Conservation (phyloP, 495 filamentous ascomycete species). For the Annulohypoxylon bovei region DNA sequence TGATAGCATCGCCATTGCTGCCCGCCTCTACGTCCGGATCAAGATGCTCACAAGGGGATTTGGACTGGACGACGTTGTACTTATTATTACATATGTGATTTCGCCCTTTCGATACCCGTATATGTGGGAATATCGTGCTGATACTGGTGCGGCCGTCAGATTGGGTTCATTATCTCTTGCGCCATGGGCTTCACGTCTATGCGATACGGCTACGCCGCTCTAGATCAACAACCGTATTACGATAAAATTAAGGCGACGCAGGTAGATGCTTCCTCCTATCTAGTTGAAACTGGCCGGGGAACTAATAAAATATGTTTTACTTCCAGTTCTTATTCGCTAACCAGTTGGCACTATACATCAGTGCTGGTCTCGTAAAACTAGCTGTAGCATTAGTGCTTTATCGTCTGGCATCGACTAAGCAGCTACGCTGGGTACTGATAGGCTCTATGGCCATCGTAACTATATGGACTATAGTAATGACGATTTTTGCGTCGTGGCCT, state of each 20-base stretch:
- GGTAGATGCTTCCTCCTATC: constrained; percentile 7
- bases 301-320: neutral
- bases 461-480: constrained; percentile 44
- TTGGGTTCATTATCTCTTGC: constrained; percentile 42
- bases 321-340: constrained; percentile 43
- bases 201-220: constrained; percentile 43
- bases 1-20: constrained; percentile 30
- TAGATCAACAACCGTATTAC: constrained; percentile 40
- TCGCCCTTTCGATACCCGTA: neutral
- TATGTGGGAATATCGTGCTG: constrained; percentile 1
- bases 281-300: neutral
- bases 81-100: constrained; percentile 42
- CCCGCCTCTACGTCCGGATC: constrained; percentile 42
- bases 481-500: constrained; percentile 43
- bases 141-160: constrained; percentile 15
- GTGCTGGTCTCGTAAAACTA: constrained; percentile 44
- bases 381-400: constrained; percentile 46
- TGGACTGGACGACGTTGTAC: constrained; percentile 44
- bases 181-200: constrained; percentile 44
- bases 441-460: constrained; percentile 40
- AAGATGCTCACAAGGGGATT: constrained; percentile 36
- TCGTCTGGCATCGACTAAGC: constrained; percentile 37
- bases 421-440: constrained; percentile 33
- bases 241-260: constrained; percentile 21
- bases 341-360: constrained; percentile 43